A percentile compares a stretch with the other conserved stretches of the same genome.
phyloP scores from a whole-genome alignment of 1,284 basidiomycete genomes.

The Wolfiporia cocos region DNA sequence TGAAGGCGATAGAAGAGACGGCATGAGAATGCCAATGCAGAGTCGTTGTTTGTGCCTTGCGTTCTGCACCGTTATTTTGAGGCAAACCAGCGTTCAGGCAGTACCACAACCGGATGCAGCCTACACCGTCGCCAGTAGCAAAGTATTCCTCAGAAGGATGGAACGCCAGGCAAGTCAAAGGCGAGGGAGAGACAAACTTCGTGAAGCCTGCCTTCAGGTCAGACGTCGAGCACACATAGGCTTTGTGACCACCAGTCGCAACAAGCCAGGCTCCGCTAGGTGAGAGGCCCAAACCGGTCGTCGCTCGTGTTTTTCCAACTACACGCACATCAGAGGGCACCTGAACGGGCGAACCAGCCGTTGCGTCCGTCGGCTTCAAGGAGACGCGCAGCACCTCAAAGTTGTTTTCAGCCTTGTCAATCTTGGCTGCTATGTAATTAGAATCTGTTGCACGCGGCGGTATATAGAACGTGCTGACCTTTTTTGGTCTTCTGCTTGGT shows the following conservation, averaged over 20 bases:
- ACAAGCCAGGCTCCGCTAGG: slow-evolving; percentile 81
- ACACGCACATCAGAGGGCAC: slow-evolving; percentile 45
- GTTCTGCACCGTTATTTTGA: slow-evolving; percentile 55
- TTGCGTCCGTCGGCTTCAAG: slow-evolving; percentile 41
- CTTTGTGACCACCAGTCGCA: slow-evolving; percentile 75
- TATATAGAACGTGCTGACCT: slow-evolving; percentile 31
- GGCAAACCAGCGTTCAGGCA: slow-evolving; percentile 65
- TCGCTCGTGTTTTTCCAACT: slow-evolving; percentile 66
- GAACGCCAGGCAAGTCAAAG: slow-evolving; percentile 83
- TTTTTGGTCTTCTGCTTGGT: slow-evolving; percentile 39
- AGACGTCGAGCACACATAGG: slow-evolving; percentile 65
- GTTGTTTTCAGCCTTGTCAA: slow-evolving; percentile 36
- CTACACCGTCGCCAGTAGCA: slow-evolving; percentile 87
- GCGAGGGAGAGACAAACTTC: slow-evolving; percentile 78
- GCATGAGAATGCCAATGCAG: slow-evolving; percentile 98
- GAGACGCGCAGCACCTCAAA: slow-evolving; percentile 56
- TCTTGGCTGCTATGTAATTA: slow-evolving; percentile 7
- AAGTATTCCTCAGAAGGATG: slow-evolving; percentile 92
- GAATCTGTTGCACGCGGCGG: neutral
- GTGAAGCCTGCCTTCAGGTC: slow-evolving; percentile 66
- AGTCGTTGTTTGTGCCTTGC: slow-evolving; percentile 76
- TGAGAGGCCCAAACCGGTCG: slow-evolving; percentile 65
- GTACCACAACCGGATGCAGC: slow-evolving; percentile 90
- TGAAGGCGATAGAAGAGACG: slow-evolving; percentile 87
- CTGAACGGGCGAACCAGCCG: slow-evolving; percentile 35